Evolutionary conservation across 2,329 filamentous ascomycete species (phyloP).

Genomic region (Fusarium chaquense): DNA sequence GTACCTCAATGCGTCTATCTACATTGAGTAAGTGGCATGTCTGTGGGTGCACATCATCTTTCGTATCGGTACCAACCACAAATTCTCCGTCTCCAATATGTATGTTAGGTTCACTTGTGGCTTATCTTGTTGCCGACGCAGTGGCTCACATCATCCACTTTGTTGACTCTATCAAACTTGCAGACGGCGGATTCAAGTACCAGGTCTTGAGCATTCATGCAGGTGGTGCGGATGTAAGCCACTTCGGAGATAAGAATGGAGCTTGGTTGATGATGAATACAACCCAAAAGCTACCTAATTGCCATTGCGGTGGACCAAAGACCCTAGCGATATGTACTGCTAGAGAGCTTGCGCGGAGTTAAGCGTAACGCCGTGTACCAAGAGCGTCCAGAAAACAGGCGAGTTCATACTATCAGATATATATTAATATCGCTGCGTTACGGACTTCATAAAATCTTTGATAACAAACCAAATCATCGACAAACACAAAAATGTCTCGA

Average conservation of each 20-base stretch:
- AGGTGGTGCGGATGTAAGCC: background rate
- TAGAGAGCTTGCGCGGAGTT: background rate
- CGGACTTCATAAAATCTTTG: no score
- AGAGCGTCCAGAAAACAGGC: background rate
- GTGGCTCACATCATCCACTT: slow-evolving; percentile 13
- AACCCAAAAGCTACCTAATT: background rate
- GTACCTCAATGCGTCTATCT: background rate
- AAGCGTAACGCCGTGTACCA: background rate
- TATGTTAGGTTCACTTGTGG: background rate
- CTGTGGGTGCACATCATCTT: background rate
- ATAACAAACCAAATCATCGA: background rate
- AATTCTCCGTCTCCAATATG: background rate
- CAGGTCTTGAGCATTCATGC: background rate
- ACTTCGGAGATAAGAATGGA: background rate
- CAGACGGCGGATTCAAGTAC: background rate
- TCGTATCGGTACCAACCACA: background rate
- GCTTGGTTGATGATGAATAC: background rate
- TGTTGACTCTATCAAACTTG: no score
- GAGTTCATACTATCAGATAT: background rate
- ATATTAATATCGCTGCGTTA: background rate
- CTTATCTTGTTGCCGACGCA: background rate
- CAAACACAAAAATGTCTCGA: slow-evolving; percentile 5
- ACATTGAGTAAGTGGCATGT: background rate
- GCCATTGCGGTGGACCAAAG: background rate
- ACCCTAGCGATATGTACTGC: no score